These are phyloP conservation scores for Penicillium sp. DNA, from an alignment of 2,329 filamentous ascomycete genomes.

Conservation along the genomic window DNA sequence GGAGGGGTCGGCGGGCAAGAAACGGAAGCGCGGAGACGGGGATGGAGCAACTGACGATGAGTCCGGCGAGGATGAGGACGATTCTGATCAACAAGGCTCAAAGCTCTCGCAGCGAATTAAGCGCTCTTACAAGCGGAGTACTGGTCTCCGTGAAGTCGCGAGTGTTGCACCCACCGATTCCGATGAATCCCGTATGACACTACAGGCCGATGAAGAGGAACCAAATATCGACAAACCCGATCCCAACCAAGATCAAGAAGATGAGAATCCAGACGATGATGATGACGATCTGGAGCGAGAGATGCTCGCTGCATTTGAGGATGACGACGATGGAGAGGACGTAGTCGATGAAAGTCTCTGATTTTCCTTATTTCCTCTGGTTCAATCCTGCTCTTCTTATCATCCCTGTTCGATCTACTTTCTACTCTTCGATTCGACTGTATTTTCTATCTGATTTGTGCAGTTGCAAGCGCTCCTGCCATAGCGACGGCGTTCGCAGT, in stretches of 20 bases:
- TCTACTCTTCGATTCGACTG: not conserved
- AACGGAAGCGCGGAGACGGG: slow-evolving; percentile 39
- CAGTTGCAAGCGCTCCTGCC: slow-evolving; percentile 29
- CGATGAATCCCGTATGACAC: not conserved
- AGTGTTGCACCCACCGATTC: slow-evolving; percentile 24
- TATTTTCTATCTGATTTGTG: slow-evolving; percentile 7
- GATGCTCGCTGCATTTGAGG: slow-evolving; percentile 62
- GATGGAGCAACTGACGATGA: slow-evolving; percentile 24
- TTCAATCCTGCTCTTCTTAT: not conserved
- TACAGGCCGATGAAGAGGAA: slow-evolving; percentile 14
- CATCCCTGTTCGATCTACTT: not conserved
- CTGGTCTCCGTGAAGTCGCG: slow-evolving; percentile 39
- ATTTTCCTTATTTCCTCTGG: slow-evolving; percentile 5
- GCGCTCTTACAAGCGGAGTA: slow-evolving; percentile 43
- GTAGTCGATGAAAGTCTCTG: slow-evolving; percentile 35
- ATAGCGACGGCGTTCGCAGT: slow-evolving; percentile 32
- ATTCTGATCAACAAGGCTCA: slow-evolving; percentile 42
- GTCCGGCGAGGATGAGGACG: slow-evolving; percentile 30
- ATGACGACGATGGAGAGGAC: slow-evolving; percentile 37
- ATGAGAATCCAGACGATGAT: slow-evolving; percentile 40
- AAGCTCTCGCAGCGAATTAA: slow-evolving; percentile 43
- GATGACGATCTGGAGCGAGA: slow-evolving; percentile 54
- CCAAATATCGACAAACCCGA: slow-evolving; percentile 28
- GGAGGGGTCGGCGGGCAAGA: slow-evolving; percentile 28
- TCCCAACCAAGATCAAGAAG: slow-evolving; percentile 29